Base-by-base conservation (phyloP, 495 filamentous ascomycete genomes). In the Daldinia vernicosa region DNA sequence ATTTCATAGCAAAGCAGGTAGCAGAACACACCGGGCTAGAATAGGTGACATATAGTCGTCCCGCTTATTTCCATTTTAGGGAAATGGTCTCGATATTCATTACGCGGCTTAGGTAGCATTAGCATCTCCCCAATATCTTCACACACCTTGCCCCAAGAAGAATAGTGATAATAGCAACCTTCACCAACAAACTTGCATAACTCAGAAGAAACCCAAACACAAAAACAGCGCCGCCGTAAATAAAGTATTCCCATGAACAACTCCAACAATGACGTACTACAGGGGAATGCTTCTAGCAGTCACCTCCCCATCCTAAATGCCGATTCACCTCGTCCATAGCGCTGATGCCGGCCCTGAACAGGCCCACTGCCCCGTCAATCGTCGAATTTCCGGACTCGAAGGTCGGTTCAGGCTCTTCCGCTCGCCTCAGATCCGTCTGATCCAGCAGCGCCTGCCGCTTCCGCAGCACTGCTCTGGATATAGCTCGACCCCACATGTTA, bases 251-350 rank as follows among this genome's bases (percentile, higher is more conserved):
- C 50, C 24, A 1, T 6, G 8, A 14, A 47, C 40, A 27, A 22
- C 52, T 9, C 15, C 53, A 39, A 28, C 47, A 63, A 12, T 40
- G 47, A 45, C 24, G 39, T n/a, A 19, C 35, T 54, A 19, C 35
- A 15, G 40, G 32, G 26, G 60, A 45, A 53, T 22, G 63, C 24
- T 43, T 53, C 71, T 78, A 78, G 17, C 74, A 76, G 47, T 78
- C 74, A 24, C 63, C 52, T 35, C 83, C 82, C 82, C 83, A 85
- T 14, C 83, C 83, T 19, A 84, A 66, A n/a, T 81, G 79, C 6
- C 82, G 75, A 56, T 83, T 83, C 14, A 83, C 78, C 26, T 81
- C 78, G 9, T 78, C 78, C 75, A 85, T 83, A 3, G 82, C 81
- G 19, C 73, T 63, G 5, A 85, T 70, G 5, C 81, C 77, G 4